These are phyloP conservation scores for Mycena indigotica DNA, from an alignment of 768 basidiomycete genomes.

Conservation along the genomic window DNA sequence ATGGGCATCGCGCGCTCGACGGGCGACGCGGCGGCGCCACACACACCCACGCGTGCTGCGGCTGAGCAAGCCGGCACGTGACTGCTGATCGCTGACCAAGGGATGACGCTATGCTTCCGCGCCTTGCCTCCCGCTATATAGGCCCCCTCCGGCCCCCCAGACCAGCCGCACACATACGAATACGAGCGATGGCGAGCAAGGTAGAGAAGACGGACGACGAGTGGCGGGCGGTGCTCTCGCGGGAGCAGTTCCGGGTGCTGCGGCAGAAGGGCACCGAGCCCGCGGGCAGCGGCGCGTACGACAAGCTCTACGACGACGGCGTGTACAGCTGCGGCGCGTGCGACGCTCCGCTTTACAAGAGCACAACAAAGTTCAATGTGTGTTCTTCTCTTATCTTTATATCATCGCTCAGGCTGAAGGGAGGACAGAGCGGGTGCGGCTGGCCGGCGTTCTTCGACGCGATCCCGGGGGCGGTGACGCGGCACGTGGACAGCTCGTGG, in stretches of 20 bases:
- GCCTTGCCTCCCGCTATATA: no score
- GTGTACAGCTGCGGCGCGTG: slow-evolving; percentile 82
- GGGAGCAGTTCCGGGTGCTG: slow-evolving; percentile 85
- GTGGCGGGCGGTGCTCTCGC: slow-evolving; percentile 81
- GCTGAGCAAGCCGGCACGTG: no score
- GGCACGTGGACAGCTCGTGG: slow-evolving; percentile 69
- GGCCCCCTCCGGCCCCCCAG: no score
- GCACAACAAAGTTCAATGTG: slow-evolving; percentile 82
- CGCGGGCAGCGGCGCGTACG: slow-evolving; percentile 77
- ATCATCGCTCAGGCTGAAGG: neutral
- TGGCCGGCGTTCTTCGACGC: slow-evolving; percentile 99
- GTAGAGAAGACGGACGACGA: slow-evolving; percentile 67
- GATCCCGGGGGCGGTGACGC: slow-evolving; percentile 83
- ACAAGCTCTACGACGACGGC: slow-evolving; percentile 66
- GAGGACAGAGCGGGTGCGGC: slow-evolving; percentile 75
- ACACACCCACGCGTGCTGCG: no score
- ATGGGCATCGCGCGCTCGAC: no score
- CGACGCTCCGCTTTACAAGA: slow-evolving; percentile 82
- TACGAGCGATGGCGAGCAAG: slow-evolving; percentile 41
- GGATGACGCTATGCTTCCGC: no score
- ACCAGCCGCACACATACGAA: no score
- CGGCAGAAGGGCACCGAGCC: slow-evolving; percentile 87
- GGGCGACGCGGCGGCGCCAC: no score
- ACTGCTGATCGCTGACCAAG: no score
- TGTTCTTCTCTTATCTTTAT: slow-evolving; percentile 16